A percentile compares a stretch with the other conserved stretches of the same genome.
phyloP scores from a whole-genome alignment of 768 basidiomycete genomes.

The Collybiopsis luxurians region DNA sequence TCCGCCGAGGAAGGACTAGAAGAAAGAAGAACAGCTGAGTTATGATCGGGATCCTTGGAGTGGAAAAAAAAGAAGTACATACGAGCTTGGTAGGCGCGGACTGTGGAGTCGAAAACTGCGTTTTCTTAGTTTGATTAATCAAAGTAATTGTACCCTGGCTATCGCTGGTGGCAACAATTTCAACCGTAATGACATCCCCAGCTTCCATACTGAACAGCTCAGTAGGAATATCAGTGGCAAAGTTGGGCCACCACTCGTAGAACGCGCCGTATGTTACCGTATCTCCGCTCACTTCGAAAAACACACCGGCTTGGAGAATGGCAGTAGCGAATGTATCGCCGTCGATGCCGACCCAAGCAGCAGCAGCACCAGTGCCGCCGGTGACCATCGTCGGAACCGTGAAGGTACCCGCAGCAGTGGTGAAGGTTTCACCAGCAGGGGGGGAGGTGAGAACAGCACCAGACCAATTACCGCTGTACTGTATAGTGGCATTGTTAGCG shows the following conservation, averaged over 20 bases:
- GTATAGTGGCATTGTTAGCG: constrained; percentile 1
- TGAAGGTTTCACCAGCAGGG: constrained; percentile 20
- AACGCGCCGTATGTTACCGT: constrained; percentile 21
- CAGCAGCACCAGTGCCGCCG: constrained; percentile 10
- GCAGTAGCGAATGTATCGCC: constrained; percentile 27
- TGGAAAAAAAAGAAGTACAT: neutral
- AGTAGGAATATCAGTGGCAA: neutral
- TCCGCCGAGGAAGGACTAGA: constrained; percentile 29
- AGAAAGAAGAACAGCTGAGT: too few relatives aligned
- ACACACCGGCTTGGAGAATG: constrained; percentile 28
- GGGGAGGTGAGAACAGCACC: constrained; percentile 18
- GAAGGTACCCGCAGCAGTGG: constrained; percentile 26
- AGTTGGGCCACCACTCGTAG: constrained; percentile 12
- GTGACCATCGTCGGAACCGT: constrained; percentile 18
- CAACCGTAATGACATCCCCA: constrained; percentile 1
- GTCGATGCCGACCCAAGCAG: constrained; percentile 30
- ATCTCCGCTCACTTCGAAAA: constrained; percentile 19
- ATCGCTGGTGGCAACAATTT: neutral
- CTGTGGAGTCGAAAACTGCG: neutral
- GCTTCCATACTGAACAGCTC: neutral
- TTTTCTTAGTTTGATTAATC: neutral
- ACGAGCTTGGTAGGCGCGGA: neutral
- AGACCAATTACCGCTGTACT: constrained; percentile 28
- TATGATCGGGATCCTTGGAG: neutral
- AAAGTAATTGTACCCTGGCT: neutral